Percentiles rank a stretch among this genome's conserved stretches.
Conservation (phyloP, 2,329 filamentous ascomycete species). For the Clathrospora elynae region DNA sequence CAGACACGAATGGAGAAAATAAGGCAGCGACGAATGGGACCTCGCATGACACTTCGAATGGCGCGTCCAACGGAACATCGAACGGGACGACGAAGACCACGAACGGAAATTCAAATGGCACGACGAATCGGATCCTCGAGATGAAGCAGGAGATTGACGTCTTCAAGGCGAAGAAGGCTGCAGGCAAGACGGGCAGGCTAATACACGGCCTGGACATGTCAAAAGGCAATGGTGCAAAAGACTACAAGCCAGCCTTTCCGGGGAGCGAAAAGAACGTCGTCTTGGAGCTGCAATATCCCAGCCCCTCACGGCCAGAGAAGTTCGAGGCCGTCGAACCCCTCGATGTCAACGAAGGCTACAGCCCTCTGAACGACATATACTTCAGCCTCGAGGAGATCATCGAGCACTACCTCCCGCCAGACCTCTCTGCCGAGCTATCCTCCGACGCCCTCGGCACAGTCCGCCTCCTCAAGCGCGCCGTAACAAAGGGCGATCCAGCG, state of each 20-base stretch:
- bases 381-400: conserved; percentile 67
- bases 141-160: conserved; percentile 12
- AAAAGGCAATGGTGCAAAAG: conserved; percentile 47
- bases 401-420: conserved; percentile 74
- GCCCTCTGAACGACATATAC: conserved; percentile 74
- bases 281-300: conserved; percentile 84
- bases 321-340: conserved; percentile 39
- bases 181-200: conserved; percentile 27
- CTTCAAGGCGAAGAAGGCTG: conserved; percentile 17
- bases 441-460: conserved; percentile 75
- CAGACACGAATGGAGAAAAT: conserved; percentile 5
- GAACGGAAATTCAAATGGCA: conserved; percentile 5
- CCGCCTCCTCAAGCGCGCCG: conserved; percentile 76
- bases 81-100: conserved; percentile 2
- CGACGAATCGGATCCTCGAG: conserved; percentile 12
- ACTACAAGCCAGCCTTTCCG: conserved; percentile 60
- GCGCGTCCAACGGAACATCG: conserved; percentile 3
- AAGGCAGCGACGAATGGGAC: conserved; percentile 9
- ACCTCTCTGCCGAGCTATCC: conserved; percentile 69
- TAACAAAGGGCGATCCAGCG: conserved; percentile 66
- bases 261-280: conserved; percentile 51
- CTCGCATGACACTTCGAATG: conserved; percentile 6
- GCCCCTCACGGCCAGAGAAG: conserved; percentile 68
- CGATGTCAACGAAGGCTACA: conserved; percentile 36
- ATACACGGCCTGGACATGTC: conserved; percentile 52